These are phyloP conservation scores for Sparassis latifolia DNA, from an alignment of 1,284 basidiomycete genomes.

Conservation along the genomic window DNA sequence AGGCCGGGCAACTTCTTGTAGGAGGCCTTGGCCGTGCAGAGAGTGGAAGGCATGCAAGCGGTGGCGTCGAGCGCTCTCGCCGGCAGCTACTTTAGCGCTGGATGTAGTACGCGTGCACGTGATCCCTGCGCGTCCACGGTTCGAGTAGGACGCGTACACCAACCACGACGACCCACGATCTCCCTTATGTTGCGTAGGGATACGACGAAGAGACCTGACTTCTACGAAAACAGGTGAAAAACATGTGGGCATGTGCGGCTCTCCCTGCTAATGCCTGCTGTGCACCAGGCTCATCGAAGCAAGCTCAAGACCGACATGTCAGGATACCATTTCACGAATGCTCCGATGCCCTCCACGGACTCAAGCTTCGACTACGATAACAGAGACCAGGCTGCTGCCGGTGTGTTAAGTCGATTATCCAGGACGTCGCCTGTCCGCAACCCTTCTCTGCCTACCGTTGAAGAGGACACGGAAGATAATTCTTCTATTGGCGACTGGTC, in stretches of 20 bases:
- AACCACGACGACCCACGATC: too few relatives aligned
- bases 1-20: conserved; percentile 75
- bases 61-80: conserved; percentile 5
- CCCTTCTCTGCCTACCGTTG: conserved; percentile 17
- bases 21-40: conserved; percentile 66
- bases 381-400: conserved; percentile 10
- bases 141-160: too few relatives aligned
- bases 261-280: too few relatives aligned
- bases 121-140: too few relatives aligned
- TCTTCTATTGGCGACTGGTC: conserved; percentile 12
- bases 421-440: conserved; percentile 14
- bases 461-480: conserved; percentile 18
- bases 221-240: too few relatives aligned
- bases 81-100: neutral
- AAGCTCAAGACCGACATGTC: too few relatives aligned
- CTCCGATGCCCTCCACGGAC: conserved; percentile 7
- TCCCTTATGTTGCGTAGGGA: too few relatives aligned
- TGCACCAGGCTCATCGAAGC: too few relatives aligned
- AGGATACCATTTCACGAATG: conserved; percentile 7
- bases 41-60: conserved; percentile 41
- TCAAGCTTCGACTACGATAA: conserved; percentile 9
- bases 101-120: too few relatives aligned
- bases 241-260: too few relatives aligned
- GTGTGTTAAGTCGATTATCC: conserved; percentile 11
- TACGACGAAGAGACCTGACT: too few relatives aligned